Evolutionary conservation across 2,329 filamentous ascomycete species (phyloP).

Genomic region (Talaromyces sp.): DNA sequence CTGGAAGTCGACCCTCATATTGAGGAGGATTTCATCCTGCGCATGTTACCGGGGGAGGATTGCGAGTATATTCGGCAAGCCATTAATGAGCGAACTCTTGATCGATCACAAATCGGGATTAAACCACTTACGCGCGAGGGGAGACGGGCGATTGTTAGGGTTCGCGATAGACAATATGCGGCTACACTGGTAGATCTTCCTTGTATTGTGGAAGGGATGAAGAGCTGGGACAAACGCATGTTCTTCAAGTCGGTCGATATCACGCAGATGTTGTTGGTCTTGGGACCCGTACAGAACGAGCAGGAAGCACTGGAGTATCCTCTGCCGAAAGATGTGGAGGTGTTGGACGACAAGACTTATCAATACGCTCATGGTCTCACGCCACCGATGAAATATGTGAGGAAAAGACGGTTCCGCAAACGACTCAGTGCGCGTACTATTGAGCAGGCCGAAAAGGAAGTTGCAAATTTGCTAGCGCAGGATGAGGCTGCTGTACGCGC

Average conservation of each 20-base stretch:
- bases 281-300: slow-evolving; percentile 64
- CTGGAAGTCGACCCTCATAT: slow-evolving; percentile 81
- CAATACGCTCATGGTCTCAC: slow-evolving; percentile 84
- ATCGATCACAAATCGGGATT: slow-evolving; percentile 73
- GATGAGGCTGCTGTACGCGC: slow-evolving; percentile 60
- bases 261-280: slow-evolving; percentile 81
- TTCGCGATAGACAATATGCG: slow-evolving; percentile 69
- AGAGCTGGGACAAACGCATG: slow-evolving; percentile 83
- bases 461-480: slow-evolving; percentile 67
- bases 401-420: slow-evolving; percentile 78
- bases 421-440: slow-evolving; percentile 79
- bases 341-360: slow-evolving; percentile 54
- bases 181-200: slow-evolving; percentile 79
- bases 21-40: slow-evolving; percentile 83
- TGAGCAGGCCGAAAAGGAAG: slow-evolving; percentile 76
- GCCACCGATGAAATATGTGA: slow-evolving; percentile 80
- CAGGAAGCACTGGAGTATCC: slow-evolving; percentile 63
- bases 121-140: slow-evolving; percentile 70
- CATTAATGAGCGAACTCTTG: slow-evolving; percentile 74
- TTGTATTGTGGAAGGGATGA: slow-evolving; percentile 85
- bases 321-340: slow-evolving; percentile 69
- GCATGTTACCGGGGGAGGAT: slow-evolving; percentile 82
- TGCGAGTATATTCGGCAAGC: slow-evolving; percentile 76
- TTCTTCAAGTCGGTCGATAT: slow-evolving; percentile 89
- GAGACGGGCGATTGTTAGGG: slow-evolving; percentile 67